These are phyloP conservation scores for Ascochyta rabiei DNA, from an alignment of 2,329 filamentous ascomycete species.

Conservation along the genomic window DNA sequence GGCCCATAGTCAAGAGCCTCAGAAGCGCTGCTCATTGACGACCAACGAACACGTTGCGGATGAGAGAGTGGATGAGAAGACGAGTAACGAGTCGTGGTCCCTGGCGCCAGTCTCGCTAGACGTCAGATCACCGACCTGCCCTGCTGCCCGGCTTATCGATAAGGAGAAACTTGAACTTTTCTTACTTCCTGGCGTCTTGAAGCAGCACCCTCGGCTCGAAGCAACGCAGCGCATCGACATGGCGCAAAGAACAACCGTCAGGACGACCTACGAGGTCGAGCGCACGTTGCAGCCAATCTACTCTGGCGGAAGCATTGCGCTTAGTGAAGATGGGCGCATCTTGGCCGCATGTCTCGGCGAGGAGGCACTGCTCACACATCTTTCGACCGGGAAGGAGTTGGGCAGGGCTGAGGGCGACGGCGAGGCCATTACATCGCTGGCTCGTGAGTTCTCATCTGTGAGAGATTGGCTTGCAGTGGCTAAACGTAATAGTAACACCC, in stretches of 20 bases:
- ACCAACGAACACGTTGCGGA: background rate
- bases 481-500: conserved; percentile 71
- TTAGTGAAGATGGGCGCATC: conserved; percentile 80
- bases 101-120: background rate
- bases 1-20: conserved; percentile 33
- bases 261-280: conserved; percentile 87
- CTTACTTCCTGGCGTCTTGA: conserved; percentile 25
- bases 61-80: background rate
- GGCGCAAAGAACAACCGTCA: conserved; percentile 64
- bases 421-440: conserved; percentile 77
- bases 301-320: conserved; percentile 84
- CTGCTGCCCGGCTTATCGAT: conserved; percentile 38
- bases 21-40: background rate
- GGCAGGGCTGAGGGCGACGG: conserved; percentile 80
- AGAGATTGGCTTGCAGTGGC: conserved; percentile 9
- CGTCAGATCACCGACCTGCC: conserved; percentile 1
- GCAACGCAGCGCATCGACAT: conserved; percentile 40
- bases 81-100: conserved; percentile 4
- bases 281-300: conserved; percentile 91
- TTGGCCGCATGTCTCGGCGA: conserved; percentile 91
- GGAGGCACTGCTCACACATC: conserved; percentile 85
- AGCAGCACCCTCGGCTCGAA: conserved; percentile 11
- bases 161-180: conserved; percentile 41
- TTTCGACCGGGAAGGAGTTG: conserved; percentile 80
- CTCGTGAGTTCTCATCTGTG: conserved; percentile 53